phyloP scores from a whole-genome alignment of 495 filamentous ascomycete genomes.

The Mycothermus thermophilus region DNA sequence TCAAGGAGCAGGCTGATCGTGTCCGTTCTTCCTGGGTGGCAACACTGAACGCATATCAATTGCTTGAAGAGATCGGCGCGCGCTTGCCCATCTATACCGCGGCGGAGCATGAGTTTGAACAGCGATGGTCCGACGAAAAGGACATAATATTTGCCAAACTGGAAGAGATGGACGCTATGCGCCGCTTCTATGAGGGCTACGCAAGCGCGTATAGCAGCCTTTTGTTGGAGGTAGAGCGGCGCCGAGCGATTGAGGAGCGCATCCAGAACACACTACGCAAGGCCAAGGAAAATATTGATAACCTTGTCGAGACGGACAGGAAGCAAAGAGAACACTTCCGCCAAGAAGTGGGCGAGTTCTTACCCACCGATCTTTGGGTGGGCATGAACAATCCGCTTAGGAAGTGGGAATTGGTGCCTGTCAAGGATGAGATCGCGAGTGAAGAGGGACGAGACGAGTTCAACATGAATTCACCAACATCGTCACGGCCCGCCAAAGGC shows the following conservation, averaged over 20 bases:
- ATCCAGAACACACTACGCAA: constrained; percentile 62
- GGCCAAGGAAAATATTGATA: constrained; percentile 59
- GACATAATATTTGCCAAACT: constrained; percentile 51
- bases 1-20: constrained; percentile 42
- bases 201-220: constrained; percentile 70
- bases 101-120: constrained; percentile 55
- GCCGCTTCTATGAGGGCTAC: constrained; percentile 71
- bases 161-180: constrained; percentile 56
- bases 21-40: constrained; percentile 35
- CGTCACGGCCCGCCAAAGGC: too few relatives aligned
- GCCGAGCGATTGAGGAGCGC: constrained; percentile 53
- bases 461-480: too few relatives aligned
- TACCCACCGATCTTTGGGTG: constrained; percentile 85
- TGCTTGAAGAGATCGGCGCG: constrained; percentile 53
- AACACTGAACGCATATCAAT: constrained; percentile 44
- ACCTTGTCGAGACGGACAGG: constrained; percentile 59
- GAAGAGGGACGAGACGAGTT: constrained; percentile 3
- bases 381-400: constrained; percentile 36
- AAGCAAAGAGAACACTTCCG: constrained; percentile 66
- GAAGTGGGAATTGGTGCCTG: constrained; percentile 31
- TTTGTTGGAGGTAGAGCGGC: constrained; percentile 65
- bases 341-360: constrained; percentile 66
- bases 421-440: constrained; percentile 12
- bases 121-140: constrained; percentile 63
- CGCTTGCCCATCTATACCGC: constrained; percentile 54